These are phyloP conservation scores for Phytophthora palmivora DNA, from an alignment of 352 stramenopile species.

Conservation along the genomic window DNA sequence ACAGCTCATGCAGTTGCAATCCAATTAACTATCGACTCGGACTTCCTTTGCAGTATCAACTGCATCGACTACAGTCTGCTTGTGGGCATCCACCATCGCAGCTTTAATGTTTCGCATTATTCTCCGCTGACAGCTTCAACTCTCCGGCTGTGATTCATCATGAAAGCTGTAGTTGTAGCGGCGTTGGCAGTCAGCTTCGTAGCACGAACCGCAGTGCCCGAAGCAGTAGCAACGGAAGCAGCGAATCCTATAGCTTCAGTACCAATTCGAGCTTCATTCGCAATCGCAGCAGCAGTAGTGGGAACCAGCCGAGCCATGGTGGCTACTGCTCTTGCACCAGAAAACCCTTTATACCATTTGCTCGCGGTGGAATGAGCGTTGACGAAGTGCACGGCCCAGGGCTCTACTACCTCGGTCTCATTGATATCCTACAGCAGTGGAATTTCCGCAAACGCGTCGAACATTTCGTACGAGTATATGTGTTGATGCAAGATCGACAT, in stretches of 20 bases:
- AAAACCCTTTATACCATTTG: conserved; percentile 59
- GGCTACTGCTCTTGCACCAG: conserved; percentile 38
- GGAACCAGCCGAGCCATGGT: conserved; percentile 22
- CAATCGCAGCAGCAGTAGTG: conserved; percentile 38
- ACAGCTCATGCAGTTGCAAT: conserved; percentile 64
- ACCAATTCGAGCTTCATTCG: conserved; percentile 37
- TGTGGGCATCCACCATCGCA: conserved; percentile 93
- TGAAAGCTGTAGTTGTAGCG: conserved; percentile 27
- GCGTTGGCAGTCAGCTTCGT: conserved; percentile 25
- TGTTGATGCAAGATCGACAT: conserved; percentile 73
- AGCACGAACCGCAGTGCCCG: conserved; percentile 24
- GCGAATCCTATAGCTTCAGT: conserved; percentile 27
- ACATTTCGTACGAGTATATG: conserved; percentile 78
- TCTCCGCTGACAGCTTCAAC: conserved; percentile 62
- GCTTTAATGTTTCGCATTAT: conserved; percentile 80
- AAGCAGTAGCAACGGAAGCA: conserved; percentile 37
- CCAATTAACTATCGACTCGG: conserved; percentile 88
- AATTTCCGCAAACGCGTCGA: conserved; percentile 93
- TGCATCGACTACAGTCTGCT: conserved; percentile 97
- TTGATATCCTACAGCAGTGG: conserved; percentile 96
- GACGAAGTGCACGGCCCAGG: conserved; percentile 91
- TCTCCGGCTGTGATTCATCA: conserved; percentile 35
- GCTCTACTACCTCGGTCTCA: conserved; percentile 95
- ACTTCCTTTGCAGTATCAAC: conserved; percentile 92
- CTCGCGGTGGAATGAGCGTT: conserved; percentile 69